Evolutionary conservation across 2,329 filamentous ascomycete species (phyloP), one percentile per base, ranked within the genome.

Genomic region (Acrocalymma vagum): DNA sequence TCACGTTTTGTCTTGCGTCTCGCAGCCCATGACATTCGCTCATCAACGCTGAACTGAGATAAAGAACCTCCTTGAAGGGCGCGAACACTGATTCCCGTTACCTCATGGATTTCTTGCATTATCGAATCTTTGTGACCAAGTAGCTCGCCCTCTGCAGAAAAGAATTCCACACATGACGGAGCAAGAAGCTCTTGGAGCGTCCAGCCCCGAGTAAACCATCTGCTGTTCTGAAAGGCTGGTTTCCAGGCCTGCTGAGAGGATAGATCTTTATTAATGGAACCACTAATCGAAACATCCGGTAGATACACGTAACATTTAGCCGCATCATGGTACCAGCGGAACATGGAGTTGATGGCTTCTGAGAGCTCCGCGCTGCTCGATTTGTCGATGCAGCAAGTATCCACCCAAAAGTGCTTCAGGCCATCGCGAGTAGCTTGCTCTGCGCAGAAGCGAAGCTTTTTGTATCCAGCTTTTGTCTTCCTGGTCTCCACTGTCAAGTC

Each of bases 1-100:
- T 33, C 42, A 6, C 25, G 32, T 39, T 31, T 51, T 2, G 53
- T 54, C n/a, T 44, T 16, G 21, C 55, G 47, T 9, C 18, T 16
- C 17, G 28, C 31, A 9, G 35, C 31, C 55, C 54, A 58, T 18
- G 22, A 23, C 27, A 43, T 38, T 6, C 33, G 24, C 16, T 28
- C 25, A 6, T 37, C 33, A 26, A 37, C 17, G 16, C 25, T 37
- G 17, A 40, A 23, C 9, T 21, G 28, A 5, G 18, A 11, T 21
- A 31, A 14, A 30, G 26, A 7, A 17, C 13, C 18, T 33, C 29
- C 41, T 13, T 24, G 26, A 10, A 45, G 41, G 25, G 29, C 41
- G n/a, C 29, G 8, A 5, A 22, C 23, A 15, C 25, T 25, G 16
- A 45, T 40, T 7, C 29, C 35, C 16, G 41, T 45, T 14, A 38